phyloP scores from a whole-genome alignment of 1,284 basidiomycete species.

The Leccinum subfulvum region DNA sequence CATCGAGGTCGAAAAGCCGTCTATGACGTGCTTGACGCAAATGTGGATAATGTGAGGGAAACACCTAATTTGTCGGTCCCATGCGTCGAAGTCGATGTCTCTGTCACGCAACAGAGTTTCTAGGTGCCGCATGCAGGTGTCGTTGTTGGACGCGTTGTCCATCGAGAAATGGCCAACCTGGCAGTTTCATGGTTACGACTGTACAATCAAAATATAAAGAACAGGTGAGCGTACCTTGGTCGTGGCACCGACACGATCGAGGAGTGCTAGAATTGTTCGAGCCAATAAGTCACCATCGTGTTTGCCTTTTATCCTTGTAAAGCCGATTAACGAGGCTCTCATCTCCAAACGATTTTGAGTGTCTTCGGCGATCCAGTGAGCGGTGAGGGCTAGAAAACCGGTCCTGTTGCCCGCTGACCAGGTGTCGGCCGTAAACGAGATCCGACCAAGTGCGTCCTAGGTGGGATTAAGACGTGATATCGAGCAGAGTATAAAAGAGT shows the following conservation, averaged over 20 bases:
- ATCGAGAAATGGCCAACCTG: neutral
- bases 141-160: neutral
- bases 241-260: neutral
- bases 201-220: too few species aligned
- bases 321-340: neutral
- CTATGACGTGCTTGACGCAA: neutral
- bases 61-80: neutral
- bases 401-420: neutral
- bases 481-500: too few species aligned
- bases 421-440: neutral
- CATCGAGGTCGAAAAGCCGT: neutral
- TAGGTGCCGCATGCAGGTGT: conserved; percentile 1
- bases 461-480: too few species aligned
- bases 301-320: neutral
- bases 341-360: neutral
- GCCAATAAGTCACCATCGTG: neutral
- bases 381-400: neutral
- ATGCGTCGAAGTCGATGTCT: neutral
- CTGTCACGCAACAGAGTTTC: neutral
- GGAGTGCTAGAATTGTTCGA: neutral
- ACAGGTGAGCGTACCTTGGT: neutral
- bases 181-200: neutral
- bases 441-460: neutral
- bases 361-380: neutral
- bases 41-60: neutral